Evolutionary conservation across 1,139 yeast species (phyloP).

Genomic region (Scheffersomyces cryptocercus): DNA sequence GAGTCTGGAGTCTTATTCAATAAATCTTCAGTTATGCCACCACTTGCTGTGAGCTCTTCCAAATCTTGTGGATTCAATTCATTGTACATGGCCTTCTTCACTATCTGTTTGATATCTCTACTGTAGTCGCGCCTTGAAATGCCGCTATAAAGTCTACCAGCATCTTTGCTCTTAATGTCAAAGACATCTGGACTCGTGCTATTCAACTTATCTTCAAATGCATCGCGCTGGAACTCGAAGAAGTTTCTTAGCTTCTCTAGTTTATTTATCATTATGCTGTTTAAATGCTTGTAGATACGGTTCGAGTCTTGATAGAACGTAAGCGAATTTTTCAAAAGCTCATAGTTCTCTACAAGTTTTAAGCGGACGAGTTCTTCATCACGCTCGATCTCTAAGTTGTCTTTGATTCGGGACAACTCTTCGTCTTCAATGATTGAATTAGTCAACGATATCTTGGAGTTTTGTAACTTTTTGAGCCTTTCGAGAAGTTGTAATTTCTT

Average conservation of each 20-base stretch:
- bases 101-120: conserved; percentile 27
- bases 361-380: conserved; percentile 40
- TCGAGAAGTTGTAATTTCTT: conserved; percentile 25
- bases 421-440: conserved; percentile 26
- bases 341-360: conserved; percentile 36
- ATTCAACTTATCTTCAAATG: conserved; percentile 26
- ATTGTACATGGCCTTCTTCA: conserved; percentile 15
- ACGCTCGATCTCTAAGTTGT: conserved; percentile 34
- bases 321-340: conserved; percentile 32
- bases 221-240: conserved; percentile 37
- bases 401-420: conserved; percentile 32
- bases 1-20: conserved; percentile 1
- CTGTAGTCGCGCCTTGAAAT: conserved; percentile 31
- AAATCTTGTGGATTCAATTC: conserved; percentile 6
- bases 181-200: conserved; percentile 24
- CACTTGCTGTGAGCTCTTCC: conserved; percentile 3
- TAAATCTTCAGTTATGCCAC: conserved; percentile 2
- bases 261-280: conserved; percentile 32
- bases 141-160: conserved; percentile 35
- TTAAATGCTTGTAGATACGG: conserved; percentile 35
- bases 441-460: conserved; percentile 26
- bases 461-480: conserved; percentile 26
- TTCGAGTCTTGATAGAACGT: conserved; percentile 43
- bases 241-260: conserved; percentile 42
- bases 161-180: conserved; percentile 38